Conservation (phyloP, 768 basidiomycete genomes). For the Hypholoma sublateritium region DNA sequence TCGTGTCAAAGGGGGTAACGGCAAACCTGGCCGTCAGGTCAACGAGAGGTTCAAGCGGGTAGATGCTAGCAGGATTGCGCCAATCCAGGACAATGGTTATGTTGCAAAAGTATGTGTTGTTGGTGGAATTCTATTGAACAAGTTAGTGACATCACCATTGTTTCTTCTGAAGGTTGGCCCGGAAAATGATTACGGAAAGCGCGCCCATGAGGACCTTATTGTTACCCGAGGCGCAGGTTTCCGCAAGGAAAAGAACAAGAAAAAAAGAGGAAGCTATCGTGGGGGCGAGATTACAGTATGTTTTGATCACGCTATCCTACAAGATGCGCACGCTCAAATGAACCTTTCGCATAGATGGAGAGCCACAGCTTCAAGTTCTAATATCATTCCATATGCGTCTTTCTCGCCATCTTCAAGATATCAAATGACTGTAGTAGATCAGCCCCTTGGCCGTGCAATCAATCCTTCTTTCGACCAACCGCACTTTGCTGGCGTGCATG, state of each 20-base stretch:
- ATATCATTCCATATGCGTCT: not conserved
- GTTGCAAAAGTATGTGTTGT: constrained; percentile 59
- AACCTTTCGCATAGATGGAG: constrained; percentile 51
- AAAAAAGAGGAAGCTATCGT: constrained; percentile 92
- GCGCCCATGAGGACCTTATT: constrained; percentile 83
- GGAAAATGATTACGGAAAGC: constrained; percentile 82
- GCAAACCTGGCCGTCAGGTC: constrained; percentile 36
- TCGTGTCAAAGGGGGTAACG: constrained; percentile 19
- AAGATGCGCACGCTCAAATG: not conserved
- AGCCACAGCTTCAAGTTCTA: constrained; percentile 87
- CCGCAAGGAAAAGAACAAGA: constrained; percentile 99
- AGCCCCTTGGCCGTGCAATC: not conserved
- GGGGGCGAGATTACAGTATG: constrained; percentile 93
- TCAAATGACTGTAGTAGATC: not conserved
- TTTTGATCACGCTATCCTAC: not conserved
- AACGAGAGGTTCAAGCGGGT: constrained; percentile 81
- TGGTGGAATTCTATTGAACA: not conserved
- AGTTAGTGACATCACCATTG: not conserved
- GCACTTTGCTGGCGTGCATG: not conserved
- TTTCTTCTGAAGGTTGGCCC: constrained; percentile 50
- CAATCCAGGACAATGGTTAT: constrained; percentile 72
- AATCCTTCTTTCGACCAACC: not conserved
- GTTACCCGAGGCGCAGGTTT: constrained; percentile 94
- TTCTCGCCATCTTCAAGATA: not conserved
- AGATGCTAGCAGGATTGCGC: constrained; percentile 44